Evolutionary conservation across 441 rosid species (phyloP).

Genomic region (Arabidopsis lyrata): DNA sequence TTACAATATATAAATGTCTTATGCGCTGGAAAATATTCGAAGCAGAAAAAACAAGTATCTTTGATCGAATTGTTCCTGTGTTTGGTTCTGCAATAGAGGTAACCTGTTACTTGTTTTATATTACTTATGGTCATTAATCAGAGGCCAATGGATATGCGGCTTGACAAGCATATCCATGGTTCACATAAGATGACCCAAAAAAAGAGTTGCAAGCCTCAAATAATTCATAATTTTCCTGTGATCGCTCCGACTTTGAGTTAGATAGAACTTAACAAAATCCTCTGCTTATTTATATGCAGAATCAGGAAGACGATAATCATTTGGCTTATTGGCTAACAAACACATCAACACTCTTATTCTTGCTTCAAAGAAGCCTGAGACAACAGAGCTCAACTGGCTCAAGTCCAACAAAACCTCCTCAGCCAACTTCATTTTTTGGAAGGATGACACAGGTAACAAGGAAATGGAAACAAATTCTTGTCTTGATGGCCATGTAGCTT

Average conservation of each 20-base stretch:
- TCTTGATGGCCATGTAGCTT: slow-evolving; percentile 18
- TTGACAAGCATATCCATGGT: slow-evolving; percentile 14
- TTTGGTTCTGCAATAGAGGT: slow-evolving; percentile 96
- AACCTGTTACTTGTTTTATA: slow-evolving; percentile 40
- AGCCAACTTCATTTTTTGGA: slow-evolving; percentile 78
- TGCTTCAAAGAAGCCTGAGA: slow-evolving; percentile 82
- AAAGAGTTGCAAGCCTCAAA: neutral
- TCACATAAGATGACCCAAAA: neutral
- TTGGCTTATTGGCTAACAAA: slow-evolving; percentile 94
- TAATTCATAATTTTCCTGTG: neutral
- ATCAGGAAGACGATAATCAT: neutral
- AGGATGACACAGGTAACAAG: slow-evolving; percentile 84
- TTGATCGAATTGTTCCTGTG: slow-evolving; percentile 87
- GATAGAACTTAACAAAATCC: slow-evolving; percentile 31
- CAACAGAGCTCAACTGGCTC: slow-evolving; percentile 47
- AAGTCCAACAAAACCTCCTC: slow-evolving; percentile 68
- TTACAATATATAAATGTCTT: slow-evolving; percentile 93
- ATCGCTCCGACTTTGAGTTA: neutral
- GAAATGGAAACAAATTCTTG: slow-evolving; percentile 3
- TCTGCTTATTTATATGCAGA: slow-evolving; percentile 6
- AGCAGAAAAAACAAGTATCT: slow-evolving; percentile 91
- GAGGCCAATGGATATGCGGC: slow-evolving; percentile 16
- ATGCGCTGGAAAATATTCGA: slow-evolving; percentile 88
- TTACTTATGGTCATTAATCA: slow-evolving; percentile 4
- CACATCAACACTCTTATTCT: slow-evolving; percentile 71